Conservation (phyloP, 2,329 filamentous ascomycete genomes). For the Neophaeococcomyces mojaviensis region DNA sequence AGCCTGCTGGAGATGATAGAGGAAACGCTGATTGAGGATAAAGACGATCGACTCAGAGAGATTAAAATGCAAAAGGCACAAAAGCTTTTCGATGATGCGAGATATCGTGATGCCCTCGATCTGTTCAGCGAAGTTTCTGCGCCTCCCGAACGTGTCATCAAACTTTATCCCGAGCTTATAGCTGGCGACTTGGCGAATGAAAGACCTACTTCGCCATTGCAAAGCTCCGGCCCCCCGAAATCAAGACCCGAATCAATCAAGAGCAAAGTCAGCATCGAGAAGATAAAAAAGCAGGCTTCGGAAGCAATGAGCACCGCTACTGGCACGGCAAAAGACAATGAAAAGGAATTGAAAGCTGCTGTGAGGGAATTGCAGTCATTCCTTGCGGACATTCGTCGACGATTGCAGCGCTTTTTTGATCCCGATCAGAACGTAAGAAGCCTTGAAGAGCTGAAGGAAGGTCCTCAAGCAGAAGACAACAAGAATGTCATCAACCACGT, state of each 20-base stretch:
- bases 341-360: constrained; percentile 75
- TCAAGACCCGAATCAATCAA: constrained; percentile 10
- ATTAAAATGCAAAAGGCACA: constrained; percentile 91
- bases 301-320: constrained; percentile 14
- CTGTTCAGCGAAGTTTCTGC: constrained; percentile 86
- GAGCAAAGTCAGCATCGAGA: constrained; percentile 7
- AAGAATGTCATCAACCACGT: constrained; percentile 39
- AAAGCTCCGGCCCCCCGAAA: neutral
- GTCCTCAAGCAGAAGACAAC: constrained; percentile 32
- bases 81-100: constrained; percentile 69
- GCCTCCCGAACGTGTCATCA: constrained; percentile 79
- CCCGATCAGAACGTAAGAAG: constrained; percentile 46
- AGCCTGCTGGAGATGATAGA: constrained; percentile 85
- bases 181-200: constrained; percentile 64
- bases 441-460: constrained; percentile 25
- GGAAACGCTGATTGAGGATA: constrained; percentile 79
- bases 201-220: constrained; percentile 3
- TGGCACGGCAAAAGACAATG: constrained; percentile 37
- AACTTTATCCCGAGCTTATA: constrained; percentile 73
- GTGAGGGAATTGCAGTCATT: constrained; percentile 80
- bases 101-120: constrained; percentile 79
- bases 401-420: constrained; percentile 54
- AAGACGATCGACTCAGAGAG: constrained; percentile 69
- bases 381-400: constrained; percentile 71
- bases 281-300: constrained; percentile 9